Evolutionary conservation across 1,284 basidiomycete species (phyloP).

Genomic region (Papiliotrema terrestris): DNA sequence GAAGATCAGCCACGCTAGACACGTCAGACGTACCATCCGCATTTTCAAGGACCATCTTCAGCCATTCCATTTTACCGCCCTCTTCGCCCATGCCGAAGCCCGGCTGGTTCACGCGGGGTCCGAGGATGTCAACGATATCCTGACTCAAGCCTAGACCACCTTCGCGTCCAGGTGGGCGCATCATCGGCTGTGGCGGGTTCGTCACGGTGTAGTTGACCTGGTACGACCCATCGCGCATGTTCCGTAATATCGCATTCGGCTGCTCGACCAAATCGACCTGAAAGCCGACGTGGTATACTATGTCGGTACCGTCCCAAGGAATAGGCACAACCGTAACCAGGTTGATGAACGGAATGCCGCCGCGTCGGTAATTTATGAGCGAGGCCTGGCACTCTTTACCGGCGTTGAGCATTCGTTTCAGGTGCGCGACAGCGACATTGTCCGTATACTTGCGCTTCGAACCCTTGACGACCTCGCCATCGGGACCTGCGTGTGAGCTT

Average conservation of each 20-base stretch:
- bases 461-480: slow-evolving; percentile 62
- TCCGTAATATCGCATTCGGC: slow-evolving; percentile 75
- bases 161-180: slow-evolving; percentile 21
- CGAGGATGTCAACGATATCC: slow-evolving; percentile 37
- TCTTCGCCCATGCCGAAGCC: slow-evolving; percentile 36
- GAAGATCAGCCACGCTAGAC: background rate
- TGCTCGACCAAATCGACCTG: slow-evolving; percentile 85
- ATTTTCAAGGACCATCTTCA: slow-evolving; percentile 64
- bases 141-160: slow-evolving; percentile 22
- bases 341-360: slow-evolving; percentile 81
- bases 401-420: slow-evolving; percentile 63
- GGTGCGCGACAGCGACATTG: slow-evolving; percentile 63
- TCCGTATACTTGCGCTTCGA: slow-evolving; percentile 65
- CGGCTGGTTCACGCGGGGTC: slow-evolving; percentile 20
- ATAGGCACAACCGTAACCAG: slow-evolving; percentile 81
- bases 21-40: slow-evolving; percentile 45
- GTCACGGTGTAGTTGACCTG: slow-evolving; percentile 56
- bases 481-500: slow-evolving; percentile 60
- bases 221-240: slow-evolving; percentile 71
- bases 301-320: slow-evolving; percentile 60
- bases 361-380: slow-evolving; percentile 83
- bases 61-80: slow-evolving; percentile 44
- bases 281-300: slow-evolving; percentile 87
- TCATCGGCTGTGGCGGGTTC: slow-evolving; percentile 34
- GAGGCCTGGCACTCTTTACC: slow-evolving; percentile 84